Percentiles rank a stretch among this genome's conserved stretches.
These are phyloP conservation scores for Excoecaria agallocha DNA, from an alignment of 345 rosid genomes.

Conservation along the genomic window DNA sequence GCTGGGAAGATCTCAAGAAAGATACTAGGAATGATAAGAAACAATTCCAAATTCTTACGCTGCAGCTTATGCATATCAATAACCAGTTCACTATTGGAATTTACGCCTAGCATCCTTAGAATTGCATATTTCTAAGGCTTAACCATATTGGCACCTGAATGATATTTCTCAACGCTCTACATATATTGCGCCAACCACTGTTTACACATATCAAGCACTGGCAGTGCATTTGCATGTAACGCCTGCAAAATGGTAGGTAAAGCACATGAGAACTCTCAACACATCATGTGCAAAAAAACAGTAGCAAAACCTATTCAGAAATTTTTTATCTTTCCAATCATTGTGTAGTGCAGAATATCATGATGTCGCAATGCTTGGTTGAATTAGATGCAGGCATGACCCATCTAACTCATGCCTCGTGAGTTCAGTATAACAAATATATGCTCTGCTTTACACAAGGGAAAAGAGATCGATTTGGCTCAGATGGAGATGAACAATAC, in stretches of 20 bases:
- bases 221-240: constrained; percentile 83
- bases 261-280: neutral
- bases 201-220: constrained; percentile 95
- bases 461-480: neutral
- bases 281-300: neutral
- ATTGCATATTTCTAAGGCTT: neutral
- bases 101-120: neutral
- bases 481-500: neutral
- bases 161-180: constrained; percentile 31
- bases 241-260: constrained; percentile 46
- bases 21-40: neutral
- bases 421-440: neutral
- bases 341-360: neutral
- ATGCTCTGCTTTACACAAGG: neutral
- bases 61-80: neutral
- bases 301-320: neutral
- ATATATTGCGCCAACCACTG: constrained; percentile 87
- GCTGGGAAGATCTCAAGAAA: too few relatives aligned
- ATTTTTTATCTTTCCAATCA: neutral
- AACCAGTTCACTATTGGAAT: neutral
- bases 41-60: neutral
- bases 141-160: neutral
- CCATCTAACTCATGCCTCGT: neutral
- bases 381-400: neutral
- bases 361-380: neutral